Evolutionary conservation across 352 stramenopile species (phyloP), one percentile per base, ranked within the genome.

Genomic region (Phytophthora cryptogea): DNA sequence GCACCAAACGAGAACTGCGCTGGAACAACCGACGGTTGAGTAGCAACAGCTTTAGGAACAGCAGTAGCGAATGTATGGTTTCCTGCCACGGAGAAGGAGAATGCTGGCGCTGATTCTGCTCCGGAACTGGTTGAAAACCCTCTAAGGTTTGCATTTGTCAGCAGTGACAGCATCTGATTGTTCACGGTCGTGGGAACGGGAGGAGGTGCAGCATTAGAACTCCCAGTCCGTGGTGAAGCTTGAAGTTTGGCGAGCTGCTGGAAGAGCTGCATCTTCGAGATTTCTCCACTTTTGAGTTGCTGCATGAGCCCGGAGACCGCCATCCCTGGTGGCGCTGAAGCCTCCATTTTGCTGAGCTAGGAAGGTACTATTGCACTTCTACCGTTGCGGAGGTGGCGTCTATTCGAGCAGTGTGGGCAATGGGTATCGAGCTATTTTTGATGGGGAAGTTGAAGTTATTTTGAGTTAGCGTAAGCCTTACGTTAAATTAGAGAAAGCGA

Each of bases 221-320:
- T 42, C 9, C 16, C 45, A 0, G 54, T 33, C 16, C 27, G 0
- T 48, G 59, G 20, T 4, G 46, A 55, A 0, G 63, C 57, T 61
- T 91, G 83, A 4, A 94, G 82, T 58, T 79, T 83, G 23, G 85
- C 85, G 23, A 94, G 81, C 53, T 90, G 77, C 63, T 92, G 79
- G 66, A 94, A 94, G 44, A 94, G 72, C 62, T 94, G 77, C 74
- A 89, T 88, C 55, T 91, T 92, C 36, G 83, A 89, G 65, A 94
- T 94, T 53, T 91, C 81, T 17, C 85, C 85, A 50, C 62, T 87
- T 63, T 94, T 94, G 32, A 94, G 75, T 63, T 92, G 83, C 64
- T 90, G 80, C 79, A 94, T 89, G 54, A 92, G 78, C 35, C 59
- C 76, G 8, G 83, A 88, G 48, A 94, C 78, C 6, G 74, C 81